A percentile compares a stretch with the other conserved stretches of the same genome.
Evolutionary conservation across 129 eudicot genomes (phyloP).

Genomic region (Sambucus nigra): DNA sequence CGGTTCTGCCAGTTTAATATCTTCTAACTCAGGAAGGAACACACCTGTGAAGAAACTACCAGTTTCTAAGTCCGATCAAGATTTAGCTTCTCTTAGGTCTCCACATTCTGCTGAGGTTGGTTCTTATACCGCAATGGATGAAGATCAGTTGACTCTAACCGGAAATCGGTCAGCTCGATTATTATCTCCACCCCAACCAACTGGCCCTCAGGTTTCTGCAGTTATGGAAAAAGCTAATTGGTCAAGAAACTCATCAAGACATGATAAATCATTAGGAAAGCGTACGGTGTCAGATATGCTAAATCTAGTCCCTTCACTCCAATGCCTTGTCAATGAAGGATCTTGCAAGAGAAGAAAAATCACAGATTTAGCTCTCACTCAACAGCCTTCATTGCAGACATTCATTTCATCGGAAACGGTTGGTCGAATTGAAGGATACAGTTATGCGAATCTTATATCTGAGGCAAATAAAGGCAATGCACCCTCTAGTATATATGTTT

Average conservation of each 20-base stretch:
- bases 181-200: conserved; percentile 26
- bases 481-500: conserved; percentile 63
- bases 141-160: conserved; percentile 34
- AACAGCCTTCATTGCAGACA: conserved; percentile 19
- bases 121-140: conserved; percentile 39
- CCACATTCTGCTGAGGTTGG: conserved; percentile 55
- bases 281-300: conserved; percentile 68
- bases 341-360: conserved; percentile 55
- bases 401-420: conserved; percentile 18
- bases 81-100: conserved; percentile 58
- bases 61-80: conserved; percentile 82
- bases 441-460: conserved; percentile 67
- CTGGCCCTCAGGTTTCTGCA: conserved; percentile 28
- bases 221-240: conserved; percentile 24
- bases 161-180: conserved; percentile 36
- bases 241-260: conserved; percentile 28
- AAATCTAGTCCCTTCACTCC: conserved; percentile 62
- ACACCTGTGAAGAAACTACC: conserved; percentile 35
- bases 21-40: conserved; percentile 34
- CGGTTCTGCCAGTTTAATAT: conserved; percentile 40
- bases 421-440: conserved; percentile 34
- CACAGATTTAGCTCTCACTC: conserved; percentile 18
- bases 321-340: conserved; percentile 19
- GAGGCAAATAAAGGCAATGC: conserved; percentile 87
- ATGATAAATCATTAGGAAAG: conserved; percentile 45